phyloP scores from a whole-genome alignment of 768 basidiomycete genomes.

The Brasilioporus rufonigricans region DNA sequence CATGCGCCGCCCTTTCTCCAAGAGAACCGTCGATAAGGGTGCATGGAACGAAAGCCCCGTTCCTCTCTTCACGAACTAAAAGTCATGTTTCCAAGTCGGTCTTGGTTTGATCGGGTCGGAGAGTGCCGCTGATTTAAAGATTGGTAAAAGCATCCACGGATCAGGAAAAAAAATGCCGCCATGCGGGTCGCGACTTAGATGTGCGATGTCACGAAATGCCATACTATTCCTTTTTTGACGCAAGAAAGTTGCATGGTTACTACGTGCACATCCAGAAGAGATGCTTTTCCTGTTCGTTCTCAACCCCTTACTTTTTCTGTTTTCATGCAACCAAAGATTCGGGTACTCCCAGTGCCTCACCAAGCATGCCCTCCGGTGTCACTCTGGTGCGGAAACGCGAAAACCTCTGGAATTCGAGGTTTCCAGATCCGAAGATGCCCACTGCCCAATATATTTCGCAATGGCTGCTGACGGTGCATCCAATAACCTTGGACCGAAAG shows the following conservation, averaged over 20 bases:
- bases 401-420: slow-evolving; percentile 12
- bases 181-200: slow-evolving; percentile 8
- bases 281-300: neutral
- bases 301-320: neutral
- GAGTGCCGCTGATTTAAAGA: slow-evolving; percentile 14
- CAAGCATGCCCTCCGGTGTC: neutral
- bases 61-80: slow-evolving; percentile 8
- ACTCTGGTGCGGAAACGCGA: slow-evolving; percentile 13
- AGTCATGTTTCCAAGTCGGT: slow-evolving; percentile 2
- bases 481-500: neutral
- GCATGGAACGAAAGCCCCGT: slow-evolving; percentile 2
- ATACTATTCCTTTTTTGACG: slow-evolving; percentile 4
- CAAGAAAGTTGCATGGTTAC: slow-evolving; percentile 1
- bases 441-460: slow-evolving; percentile 4
- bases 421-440: slow-evolving; percentile 13
- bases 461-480: neutral
- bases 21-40: slow-evolving; percentile 12
- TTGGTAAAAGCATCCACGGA: slow-evolving; percentile 19
- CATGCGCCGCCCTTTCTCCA: slow-evolving; percentile 19
- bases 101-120: slow-evolving; percentile 13
- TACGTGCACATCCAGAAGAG: slow-evolving; percentile 3
- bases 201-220: slow-evolving; percentile 6
- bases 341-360: slow-evolving; percentile 3
- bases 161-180: slow-evolving; percentile 14
- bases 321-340: neutral